Conservation (phyloP, 441 rosid genomes). For the Lepidium campestre region DNA sequence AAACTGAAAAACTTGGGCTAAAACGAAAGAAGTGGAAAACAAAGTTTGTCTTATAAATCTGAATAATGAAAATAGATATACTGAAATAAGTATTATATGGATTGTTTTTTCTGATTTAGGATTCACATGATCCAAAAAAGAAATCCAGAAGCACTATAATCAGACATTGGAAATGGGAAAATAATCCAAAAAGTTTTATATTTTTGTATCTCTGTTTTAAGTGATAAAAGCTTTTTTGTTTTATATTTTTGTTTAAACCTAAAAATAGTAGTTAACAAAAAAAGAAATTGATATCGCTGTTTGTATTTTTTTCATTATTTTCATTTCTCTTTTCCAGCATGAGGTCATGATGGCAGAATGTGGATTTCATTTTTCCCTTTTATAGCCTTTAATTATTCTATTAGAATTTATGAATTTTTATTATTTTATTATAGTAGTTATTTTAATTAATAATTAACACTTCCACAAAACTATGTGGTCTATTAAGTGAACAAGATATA, state of each 20-base stretch:
- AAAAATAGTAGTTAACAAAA: neutral
- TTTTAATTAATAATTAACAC: neutral
- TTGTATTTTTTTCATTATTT: neutral
- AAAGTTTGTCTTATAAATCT: neutral
- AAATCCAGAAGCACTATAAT: constrained; percentile 4
- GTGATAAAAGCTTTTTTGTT: neutral
- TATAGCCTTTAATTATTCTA: neutral
- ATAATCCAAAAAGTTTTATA: neutral
- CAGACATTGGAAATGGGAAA: constrained; percentile 7
- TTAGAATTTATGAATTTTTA: neutral
- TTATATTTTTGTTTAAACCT: neutral
- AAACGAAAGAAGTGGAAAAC: neutral
- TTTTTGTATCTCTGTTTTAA: no score
- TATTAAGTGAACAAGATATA: neutral
- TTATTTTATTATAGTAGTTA: neutral
- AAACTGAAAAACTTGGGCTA: neutral
- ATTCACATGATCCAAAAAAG: constrained; percentile 29
- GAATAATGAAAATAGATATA: neutral
- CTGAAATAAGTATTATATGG: neutral
- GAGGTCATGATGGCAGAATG: constrained; percentile 25
- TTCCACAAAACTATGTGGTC: neutral
- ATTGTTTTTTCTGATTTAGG: constrained; percentile 16
- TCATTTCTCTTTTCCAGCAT: constrained; percentile 5
- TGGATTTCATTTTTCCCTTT: constrained; percentile 9
- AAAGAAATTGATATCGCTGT: neutral